phyloP scores from a whole-genome alignment of 2,329 filamentous ascomycete genomes.

The Amesomyces nigricolor region DNA sequence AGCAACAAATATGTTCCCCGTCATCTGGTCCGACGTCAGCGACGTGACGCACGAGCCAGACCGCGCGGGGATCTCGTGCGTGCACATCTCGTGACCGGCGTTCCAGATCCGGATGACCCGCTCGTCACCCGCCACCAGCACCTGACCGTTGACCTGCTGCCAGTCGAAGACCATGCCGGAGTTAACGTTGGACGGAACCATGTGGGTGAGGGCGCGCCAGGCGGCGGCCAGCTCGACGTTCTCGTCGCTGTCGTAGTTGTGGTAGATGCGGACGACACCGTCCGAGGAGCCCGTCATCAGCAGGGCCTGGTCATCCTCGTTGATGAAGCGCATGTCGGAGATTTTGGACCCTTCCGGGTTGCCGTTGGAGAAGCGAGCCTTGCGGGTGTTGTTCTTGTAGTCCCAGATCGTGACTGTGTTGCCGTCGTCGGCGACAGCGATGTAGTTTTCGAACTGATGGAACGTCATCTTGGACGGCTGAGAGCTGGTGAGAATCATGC shows the following conservation, averaged over 20 bases:
- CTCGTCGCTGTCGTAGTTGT: conserved; percentile 75
- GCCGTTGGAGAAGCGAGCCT: conserved; percentile 87
- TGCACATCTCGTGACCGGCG: conserved; percentile 85
- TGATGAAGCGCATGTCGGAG: conserved; percentile 94
- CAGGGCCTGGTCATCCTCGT: conserved; percentile 93
- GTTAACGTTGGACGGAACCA: conserved; percentile 89
- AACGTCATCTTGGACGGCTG: conserved; percentile 93
- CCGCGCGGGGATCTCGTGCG: conserved; percentile 87
- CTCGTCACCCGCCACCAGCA: conserved; percentile 93
- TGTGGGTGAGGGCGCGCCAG: conserved; percentile 87
- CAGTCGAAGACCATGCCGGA: conserved; percentile 96
- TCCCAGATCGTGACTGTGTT: conserved; percentile 93
- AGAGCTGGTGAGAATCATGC: conserved; percentile 80
- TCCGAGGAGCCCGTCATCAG: conserved; percentile 94
- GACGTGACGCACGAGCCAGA: conserved; percentile 95
- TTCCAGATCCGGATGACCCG: conserved; percentile 96
- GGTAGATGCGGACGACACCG: conserved; percentile 87
- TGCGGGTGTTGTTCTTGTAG: conserved; percentile 69
- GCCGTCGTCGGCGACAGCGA: conserved; percentile 87
- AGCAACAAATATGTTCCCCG: conserved; percentile 90
- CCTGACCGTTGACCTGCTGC: conserved; percentile 94
- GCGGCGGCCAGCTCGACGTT: conserved; percentile 80
- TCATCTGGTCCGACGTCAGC: conserved; percentile 94
- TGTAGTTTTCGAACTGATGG: conserved; percentile 95
- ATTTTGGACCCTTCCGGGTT: conserved; percentile 89